Base-by-base conservation (phyloP, 1,284 basidiomycete species). In the Trichosporon coremiiforme region DNA sequence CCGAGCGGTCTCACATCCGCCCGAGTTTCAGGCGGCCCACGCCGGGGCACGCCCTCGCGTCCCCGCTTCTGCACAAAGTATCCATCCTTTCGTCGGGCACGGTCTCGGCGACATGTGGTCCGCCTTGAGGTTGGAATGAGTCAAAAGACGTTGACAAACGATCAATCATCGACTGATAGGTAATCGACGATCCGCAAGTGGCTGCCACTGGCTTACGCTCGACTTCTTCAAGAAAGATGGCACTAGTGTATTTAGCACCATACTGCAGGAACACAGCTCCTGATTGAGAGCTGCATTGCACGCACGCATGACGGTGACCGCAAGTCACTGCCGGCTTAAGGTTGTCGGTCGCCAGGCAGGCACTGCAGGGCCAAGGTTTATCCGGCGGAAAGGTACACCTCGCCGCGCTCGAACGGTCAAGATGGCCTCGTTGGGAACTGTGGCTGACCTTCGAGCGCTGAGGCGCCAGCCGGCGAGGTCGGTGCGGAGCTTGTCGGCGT, bases 241-340 rank as follows among this genome's bases (percentile, higher is more conserved):
- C n/a, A n/a, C n/a, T n/a, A n/a, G n/a, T n/a, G n/a, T n/a, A n/a
- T n/a, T n/a, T n/a, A n/a, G n/a, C n/a, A n/a, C n/a, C n/a, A n/a
- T n/a, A n/a, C n/a, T n/a, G n/a, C n/a, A n/a, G n/a, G n/a, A n/a
- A n/a, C n/a, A n/a, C n/a, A n/a, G n/a, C n/a, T n/a, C n/a, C n/a
- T n/a, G n/a, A n/a, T n/a, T n/a, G n/a, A n/a, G n/a, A n/a, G n/a
- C n/a, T n/a, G n/a, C n/a, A n/a, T n/a, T n/a, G n/a, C n/a, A 41
- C 38, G 13, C 38, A 41, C 12, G 38, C 38, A 41, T 41, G n/a
- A n/a, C n/a, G n/a, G 38, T 9, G 4, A n/a, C 4, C 17, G 6
- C n/a, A 15, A 15, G 41, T 45, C 41, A 53, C 47, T 53, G 47
- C 47, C 47, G 47, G 9, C 47, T 53, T 53, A 53, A 53, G 47